Base-by-base conservation (phyloP, 805 yeast genomes). In the Lipomyces lipofer region DNA sequence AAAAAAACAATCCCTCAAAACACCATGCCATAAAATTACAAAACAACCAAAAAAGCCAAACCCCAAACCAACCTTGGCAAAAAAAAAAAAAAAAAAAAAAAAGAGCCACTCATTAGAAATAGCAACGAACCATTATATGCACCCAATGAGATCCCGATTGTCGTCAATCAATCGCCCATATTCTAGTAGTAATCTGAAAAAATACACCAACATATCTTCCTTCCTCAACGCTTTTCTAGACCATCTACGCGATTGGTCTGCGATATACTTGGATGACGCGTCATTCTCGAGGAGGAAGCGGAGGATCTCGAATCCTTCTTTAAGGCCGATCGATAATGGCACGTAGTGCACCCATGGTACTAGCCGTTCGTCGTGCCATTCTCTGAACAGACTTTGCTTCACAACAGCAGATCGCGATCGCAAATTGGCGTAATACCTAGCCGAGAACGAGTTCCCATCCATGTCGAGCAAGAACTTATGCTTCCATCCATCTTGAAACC, bases 101-200 rank as follows among this genome's bases (percentile, higher is more conserved):
- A 44, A 47, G 7, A 8, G n/a, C n/a, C n/a, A 10, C 43, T 21
- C 43, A 44, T 44, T 28, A n/a, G n/a, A n/a, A n/a, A n/a, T n/a
- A n/a, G n/a, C n/a, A n/a, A 10, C 45, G 15, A 47, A 49, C 15
- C 7, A 19, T 45, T 32, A 58, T n/a, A 51, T 33, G 46, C 60
- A 59, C 4, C 63, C 63, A 10, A 59, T 47, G 4, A 25, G 38
- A 30, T 61, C 63, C 21, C 66, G 42, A 24, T 63, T 56, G 43
- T 63, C 66, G 27, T 63, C 66, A 40, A 63, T 46, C 21, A 63
- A 13, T 35, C 66, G 49, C 12, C 63, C 66, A 36, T 63, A 63
- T 36, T 63, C 66, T 25, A 63, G 42, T 42, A 63, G 38, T 13
- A 63, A 42, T 21, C 64, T 43, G 43, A 61, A 63, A 38, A 62